Evolutionary conservation across 441 rosid genomes (phyloP).

Genomic region (Isatis lusitanica): DNA sequence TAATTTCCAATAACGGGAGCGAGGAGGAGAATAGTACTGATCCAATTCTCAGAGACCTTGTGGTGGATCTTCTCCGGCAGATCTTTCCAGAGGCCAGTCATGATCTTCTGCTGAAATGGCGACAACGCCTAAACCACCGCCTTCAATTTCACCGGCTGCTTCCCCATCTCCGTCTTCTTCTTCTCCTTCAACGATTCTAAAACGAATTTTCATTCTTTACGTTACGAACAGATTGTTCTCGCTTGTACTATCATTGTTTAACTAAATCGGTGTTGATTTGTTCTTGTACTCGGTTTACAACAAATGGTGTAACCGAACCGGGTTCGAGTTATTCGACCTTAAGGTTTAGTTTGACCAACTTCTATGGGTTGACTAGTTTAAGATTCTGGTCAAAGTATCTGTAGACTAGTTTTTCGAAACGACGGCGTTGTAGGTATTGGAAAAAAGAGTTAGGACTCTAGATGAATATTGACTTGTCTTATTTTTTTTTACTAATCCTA

Average conservation of each 20-base stretch:
- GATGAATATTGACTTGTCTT: background rate
- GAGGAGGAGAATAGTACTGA: conserved; percentile 73
- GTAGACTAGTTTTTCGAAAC: background rate
- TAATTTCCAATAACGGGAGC: conserved; percentile 60
- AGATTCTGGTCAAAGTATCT: too few relatives aligned
- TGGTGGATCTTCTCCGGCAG: conserved; percentile 74
- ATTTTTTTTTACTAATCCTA: background rate
- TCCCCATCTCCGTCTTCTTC: conserved; percentile 50
- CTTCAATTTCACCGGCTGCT: conserved; percentile 74
- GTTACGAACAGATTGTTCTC: background rate
- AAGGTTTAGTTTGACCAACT: too few relatives aligned
- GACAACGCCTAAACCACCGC: conserved; percentile 83
- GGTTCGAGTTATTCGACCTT: too few relatives aligned
- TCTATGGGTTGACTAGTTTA: too few relatives aligned
- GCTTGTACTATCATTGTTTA: too few relatives aligned
- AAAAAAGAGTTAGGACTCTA: background rate
- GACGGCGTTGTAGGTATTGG: background rate
- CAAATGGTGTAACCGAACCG: background rate
- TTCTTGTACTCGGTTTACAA: background rate
- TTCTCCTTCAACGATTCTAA: background rate
- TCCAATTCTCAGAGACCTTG: conserved; percentile 92
- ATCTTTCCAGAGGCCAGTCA: conserved; percentile 84
- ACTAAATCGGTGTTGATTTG: background rate
- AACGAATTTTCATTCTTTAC: background rate
- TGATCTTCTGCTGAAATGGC: conserved; percentile 79